Evolutionary conservation across 1,284 basidiomycete species (phyloP).

Genomic region (Leccinum fallax): DNA sequence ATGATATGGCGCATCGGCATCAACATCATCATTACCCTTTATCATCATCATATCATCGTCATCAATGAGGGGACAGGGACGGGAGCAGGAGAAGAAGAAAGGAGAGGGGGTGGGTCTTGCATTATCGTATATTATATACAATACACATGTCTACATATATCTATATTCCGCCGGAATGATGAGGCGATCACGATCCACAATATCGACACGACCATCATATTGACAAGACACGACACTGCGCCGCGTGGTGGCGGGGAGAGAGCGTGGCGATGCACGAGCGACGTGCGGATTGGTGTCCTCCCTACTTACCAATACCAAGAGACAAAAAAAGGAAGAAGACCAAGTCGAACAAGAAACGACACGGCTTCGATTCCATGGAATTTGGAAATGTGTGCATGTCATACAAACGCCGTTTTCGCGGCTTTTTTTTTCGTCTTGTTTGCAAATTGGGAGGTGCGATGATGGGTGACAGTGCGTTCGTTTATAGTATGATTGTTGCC

Average conservation of each 20-base stretch:
- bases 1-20: neutral
- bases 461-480: no score
- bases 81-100: neutral
- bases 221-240: neutral
- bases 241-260: neutral
- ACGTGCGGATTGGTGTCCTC: neutral
- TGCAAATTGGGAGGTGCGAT: conserved; percentile 7
- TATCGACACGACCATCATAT: conserved; percentile 1
- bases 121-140: neutral
- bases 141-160: neutral
- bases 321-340: neutral
- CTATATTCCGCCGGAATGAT: neutral
- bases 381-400: conserved; percentile 23
- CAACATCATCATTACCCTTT: neutral
- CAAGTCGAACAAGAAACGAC: neutral
- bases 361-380: conserved; percentile 13
- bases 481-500: no score
- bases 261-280: neutral
- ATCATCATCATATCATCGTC: neutral
- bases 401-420: neutral
- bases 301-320: neutral
- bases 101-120: neutral
- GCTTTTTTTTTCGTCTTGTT: conserved; percentile 1
- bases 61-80: neutral
- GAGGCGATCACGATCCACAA: conserved; percentile 12